Percentiles rank a stretch among this genome's conserved stretches.
phyloP scores from a whole-genome alignment of 2,329 filamentous ascomycete species.

The Aspergillus terreus region DNA sequence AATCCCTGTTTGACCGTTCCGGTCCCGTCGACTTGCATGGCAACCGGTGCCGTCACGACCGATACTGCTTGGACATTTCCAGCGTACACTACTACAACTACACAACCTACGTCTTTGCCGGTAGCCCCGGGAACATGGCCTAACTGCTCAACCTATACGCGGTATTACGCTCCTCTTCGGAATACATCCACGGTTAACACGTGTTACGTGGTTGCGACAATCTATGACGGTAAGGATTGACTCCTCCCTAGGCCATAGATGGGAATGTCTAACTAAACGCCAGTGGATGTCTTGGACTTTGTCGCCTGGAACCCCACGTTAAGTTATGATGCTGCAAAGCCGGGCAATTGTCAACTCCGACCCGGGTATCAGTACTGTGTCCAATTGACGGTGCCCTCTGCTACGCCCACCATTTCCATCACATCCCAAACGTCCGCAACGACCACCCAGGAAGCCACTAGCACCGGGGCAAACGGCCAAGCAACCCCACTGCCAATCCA shows the following conservation, averaged over 20 bases:
- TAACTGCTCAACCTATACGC: constrained; percentile 4
- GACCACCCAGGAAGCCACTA: neutral
- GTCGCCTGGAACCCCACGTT: constrained; percentile 2
- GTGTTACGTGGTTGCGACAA: constrained; percentile 3
- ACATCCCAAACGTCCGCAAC: neutral
- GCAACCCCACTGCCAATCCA: constrained; percentile 4
- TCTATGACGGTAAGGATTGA: constrained; percentile 1
- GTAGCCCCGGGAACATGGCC: constrained; percentile 2
- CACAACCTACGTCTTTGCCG: constrained; percentile 1
- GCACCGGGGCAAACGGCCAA: neutral
- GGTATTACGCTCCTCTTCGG: neutral
- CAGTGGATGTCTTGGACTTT: constrained; percentile 2
- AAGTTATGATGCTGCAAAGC: neutral
- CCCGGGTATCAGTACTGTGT: constrained; percentile 2
- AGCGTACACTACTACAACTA: constrained; percentile 1
- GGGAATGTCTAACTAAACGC: neutral
- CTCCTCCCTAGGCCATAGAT: neutral
- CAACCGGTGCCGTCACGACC: neutral
- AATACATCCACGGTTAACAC: constrained; percentile 3
- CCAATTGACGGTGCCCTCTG: neutral
- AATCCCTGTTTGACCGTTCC: constrained; percentile 3
- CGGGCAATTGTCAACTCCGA: constrained; percentile 1
- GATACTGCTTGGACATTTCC: constrained; percentile 1
- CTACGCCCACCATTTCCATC: neutral
- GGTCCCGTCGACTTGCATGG: neutral